phyloP scores from a whole-genome alignment of 257 asterid species.

The Knoxia roxburghii region DNA sequence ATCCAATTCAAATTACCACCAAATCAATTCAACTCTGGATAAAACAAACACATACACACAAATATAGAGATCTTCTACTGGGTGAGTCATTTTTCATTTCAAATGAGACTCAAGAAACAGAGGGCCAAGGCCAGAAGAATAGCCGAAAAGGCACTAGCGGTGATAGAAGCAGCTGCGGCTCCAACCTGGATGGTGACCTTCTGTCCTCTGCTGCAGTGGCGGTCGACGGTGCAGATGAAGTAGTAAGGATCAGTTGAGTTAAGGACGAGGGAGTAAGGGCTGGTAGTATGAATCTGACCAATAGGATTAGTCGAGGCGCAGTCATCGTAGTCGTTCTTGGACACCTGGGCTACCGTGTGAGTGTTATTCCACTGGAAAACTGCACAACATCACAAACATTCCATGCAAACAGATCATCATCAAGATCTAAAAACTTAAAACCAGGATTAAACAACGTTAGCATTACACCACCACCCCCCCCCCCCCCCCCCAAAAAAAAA shows the following conservation, averaged over 20 bases:
- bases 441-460: too few relatives aligned
- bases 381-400: neutral
- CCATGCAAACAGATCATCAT: neutral
- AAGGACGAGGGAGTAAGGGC: constrained; percentile 23
- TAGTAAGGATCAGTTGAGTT: constrained; percentile 24
- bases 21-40: neutral
- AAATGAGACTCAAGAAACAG: constrained; percentile 12
- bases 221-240: constrained; percentile 33
- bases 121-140: constrained; percentile 19
- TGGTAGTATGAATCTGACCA: constrained; percentile 17
- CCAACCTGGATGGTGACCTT: constrained; percentile 24
- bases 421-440: too few relatives aligned
- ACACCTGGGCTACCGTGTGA: constrained; percentile 31
- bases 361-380: constrained; percentile 30
- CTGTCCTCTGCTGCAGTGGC: constrained; percentile 36
- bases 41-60: too few relatives aligned
- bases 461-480: too few relatives aligned
- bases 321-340: constrained; percentile 21
- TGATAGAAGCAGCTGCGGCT: constrained; percentile 14
- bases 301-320: constrained; percentile 20
- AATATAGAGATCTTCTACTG: neutral
- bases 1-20: neutral
- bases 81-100: neutral
- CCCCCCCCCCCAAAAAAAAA: too few relatives aligned
- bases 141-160: constrained; percentile 17